Percentiles rank a stretch among this genome's conserved stretches.
Conservation (phyloP, 345 rosid species). For the Gossypium stocksii region DNA sequence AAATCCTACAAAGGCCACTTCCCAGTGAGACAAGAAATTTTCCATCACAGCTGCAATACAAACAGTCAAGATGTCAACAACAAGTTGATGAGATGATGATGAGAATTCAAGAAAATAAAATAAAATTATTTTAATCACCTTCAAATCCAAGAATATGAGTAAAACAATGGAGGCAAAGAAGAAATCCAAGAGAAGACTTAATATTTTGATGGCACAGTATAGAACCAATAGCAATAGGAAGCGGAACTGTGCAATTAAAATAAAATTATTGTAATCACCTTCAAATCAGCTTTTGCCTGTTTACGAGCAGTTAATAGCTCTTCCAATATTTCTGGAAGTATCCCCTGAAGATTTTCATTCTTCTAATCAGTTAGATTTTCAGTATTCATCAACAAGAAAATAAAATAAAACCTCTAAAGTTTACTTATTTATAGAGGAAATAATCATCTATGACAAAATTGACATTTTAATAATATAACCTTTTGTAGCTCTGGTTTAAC, state of each 20-base stretch:
- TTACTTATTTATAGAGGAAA: background rate
- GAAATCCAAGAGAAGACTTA: conserved; percentile 8
- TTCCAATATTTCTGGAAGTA: conserved; percentile 99
- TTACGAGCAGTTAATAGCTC: conserved; percentile 86
- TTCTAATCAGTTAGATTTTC: conserved; percentile 9
- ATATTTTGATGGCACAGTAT: background rate
- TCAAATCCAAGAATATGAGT: background rate
- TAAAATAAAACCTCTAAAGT: background rate
- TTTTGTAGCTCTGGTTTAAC: conserved; percentile 80
- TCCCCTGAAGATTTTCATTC: conserved; percentile 52
- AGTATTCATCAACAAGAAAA: background rate
- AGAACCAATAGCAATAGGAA: background rate
- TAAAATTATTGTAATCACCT: conserved; percentile 40
- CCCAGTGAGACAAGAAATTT: no score
- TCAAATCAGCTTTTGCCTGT: conserved; percentile 93
- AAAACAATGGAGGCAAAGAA: background rate
- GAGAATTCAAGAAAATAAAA: no score
- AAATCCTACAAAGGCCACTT: no score
- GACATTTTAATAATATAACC: conserved; percentile 33
- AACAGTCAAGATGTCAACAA: no score
- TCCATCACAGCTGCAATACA: no score
- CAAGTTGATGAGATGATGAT: no score
- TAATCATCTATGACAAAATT: background rate
- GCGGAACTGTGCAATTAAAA: conserved; percentile 11
- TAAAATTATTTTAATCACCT: no score